Base-by-base conservation (phyloP, 352 stramenopile species). In the Blastocystis sp. region DNA sequence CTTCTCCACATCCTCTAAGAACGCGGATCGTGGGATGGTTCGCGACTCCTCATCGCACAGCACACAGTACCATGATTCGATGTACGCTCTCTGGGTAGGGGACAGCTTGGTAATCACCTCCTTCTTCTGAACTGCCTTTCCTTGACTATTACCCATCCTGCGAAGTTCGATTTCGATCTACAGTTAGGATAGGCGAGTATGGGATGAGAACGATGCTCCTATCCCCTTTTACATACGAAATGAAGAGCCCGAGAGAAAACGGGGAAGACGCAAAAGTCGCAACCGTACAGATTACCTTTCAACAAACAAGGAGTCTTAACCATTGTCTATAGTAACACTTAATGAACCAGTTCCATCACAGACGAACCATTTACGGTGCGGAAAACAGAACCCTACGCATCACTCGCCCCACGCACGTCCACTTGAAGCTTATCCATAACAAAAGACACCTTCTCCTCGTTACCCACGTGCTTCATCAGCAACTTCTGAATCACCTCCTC, bases 61-160 rank as follows among this genome's bases (percentile, higher is more conserved):
- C 29, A 24, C 26, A 13, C 65, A 45, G 50, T 69, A 85, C 74
- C 74, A 85, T 1, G 74, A 67, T 10, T 85, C 55, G 16, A 85
- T 41, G 60, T 85, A 85, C 60, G 29, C 19, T 33, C 41, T 66
- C 41, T 85, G 74, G 16, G 60, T 85, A 51, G 55, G 26, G 16
- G 31, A 69, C 45, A 85, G 41, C 74, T 85, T 85, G 16, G n/a
- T 29, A n/a, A 69, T 24, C 50, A 85, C 61, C 29, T 85, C 74
- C 37, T 24, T 85, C 55, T 85, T 85, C 9, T 51, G n/a, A 21
- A 85, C 21, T 69, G 31, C 29, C 29, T 85, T 85, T 69, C 74
- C 74, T 69, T 69, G 74, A 41, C 55, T 85, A 85, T 85, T 85
- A 85, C 74, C 74, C 74, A 85, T 85, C 6, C 6, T n/a, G n/a